These are phyloP conservation scores for Pseudogymnoascus sp. DNA, from an alignment of 2,329 filamentous ascomycete genomes.

Conservation along the genomic window DNA sequence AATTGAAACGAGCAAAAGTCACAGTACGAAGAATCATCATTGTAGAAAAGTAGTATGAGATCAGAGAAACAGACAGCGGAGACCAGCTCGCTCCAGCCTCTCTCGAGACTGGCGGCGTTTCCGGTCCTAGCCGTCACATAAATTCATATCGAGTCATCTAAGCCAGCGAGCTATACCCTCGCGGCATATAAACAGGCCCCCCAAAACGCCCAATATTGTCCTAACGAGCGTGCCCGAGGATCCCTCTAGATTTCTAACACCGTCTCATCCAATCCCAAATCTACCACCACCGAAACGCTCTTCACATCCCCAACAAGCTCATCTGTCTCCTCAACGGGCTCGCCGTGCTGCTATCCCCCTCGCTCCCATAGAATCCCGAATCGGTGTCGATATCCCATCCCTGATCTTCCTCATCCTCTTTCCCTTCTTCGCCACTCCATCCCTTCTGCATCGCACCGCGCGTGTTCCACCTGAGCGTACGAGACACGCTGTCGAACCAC, in stretches of 20 bases:
- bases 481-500: conserved; percentile 93
- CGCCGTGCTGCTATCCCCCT: conserved; percentile 61
- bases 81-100: neutral
- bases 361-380: conserved; percentile 61
- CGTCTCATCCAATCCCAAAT: neutral
- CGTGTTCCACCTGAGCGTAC: conserved; percentile 92
- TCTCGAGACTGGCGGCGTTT: neutral
- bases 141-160: neutral
- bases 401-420: conserved; percentile 41
- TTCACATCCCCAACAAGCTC: conserved; percentile 58
- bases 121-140: conserved; percentile 1
- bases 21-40: neutral
- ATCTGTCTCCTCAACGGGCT: conserved; percentile 66
- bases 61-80: neutral
- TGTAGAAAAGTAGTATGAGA: neutral
- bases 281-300: neutral
- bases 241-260: neutral
- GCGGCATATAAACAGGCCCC: neutral
- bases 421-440: conserved; percentile 42
- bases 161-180: neutral
- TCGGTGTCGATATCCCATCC: conserved; percentile 97
- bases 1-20: neutral
- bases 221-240: conserved; percentile 2
- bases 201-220: neutral
- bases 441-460: conserved; percentile 86